Base-by-base conservation (phyloP, 192 early-diverging fungal genomes). In the Entomortierella parvispora region DNA sequence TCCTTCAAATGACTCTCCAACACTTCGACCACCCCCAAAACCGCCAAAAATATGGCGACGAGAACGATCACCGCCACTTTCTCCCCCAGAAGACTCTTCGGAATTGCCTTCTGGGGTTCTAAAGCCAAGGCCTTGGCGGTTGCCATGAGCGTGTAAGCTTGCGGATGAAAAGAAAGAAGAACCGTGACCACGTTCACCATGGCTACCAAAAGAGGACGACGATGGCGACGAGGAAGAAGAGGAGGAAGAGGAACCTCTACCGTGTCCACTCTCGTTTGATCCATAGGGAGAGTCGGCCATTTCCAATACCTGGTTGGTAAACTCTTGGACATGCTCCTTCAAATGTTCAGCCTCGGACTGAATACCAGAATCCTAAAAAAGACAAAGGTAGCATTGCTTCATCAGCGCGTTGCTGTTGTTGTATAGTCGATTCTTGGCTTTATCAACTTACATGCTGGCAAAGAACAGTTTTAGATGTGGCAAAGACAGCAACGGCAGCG, bases 261-360 rank as follows among this genome's bases (percentile, higher is more conserved):
- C 61, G 34, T 40, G 37, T 9, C 37, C 37, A 40, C 37, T 12
- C 37, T 40, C 37, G 37, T 40, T 40, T 40, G 37, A 40, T 5
- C 37, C 37, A 40, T 63, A 26, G 29, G 74, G 74, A 22, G 45
- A 44, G 11, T 77, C 74, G 3, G 74, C 34, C 29, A 77, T 40
- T 37, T 77, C 65, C 7, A 77, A 61, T 4, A 68, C 65, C 2
- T 77, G 59, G 5, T 77, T 54, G 15, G 74, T 47, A 43, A 77
- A 77, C 6, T 64, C 74, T 64, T 77, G 74, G 48, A 77, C 65
- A 37, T 56, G 65, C 0, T 64, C 66, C 61, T 77, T 77, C 61
- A 77, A 18, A 1, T 77, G 17, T 7, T 68, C 61, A 5, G 61
- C 74, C 25, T 68, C 37, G 2, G 45, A 54, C 25, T 77, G 74